Base-by-base conservation (phyloP, 2,329 filamentous ascomycete species). In the Fusarium nanum region DNA sequence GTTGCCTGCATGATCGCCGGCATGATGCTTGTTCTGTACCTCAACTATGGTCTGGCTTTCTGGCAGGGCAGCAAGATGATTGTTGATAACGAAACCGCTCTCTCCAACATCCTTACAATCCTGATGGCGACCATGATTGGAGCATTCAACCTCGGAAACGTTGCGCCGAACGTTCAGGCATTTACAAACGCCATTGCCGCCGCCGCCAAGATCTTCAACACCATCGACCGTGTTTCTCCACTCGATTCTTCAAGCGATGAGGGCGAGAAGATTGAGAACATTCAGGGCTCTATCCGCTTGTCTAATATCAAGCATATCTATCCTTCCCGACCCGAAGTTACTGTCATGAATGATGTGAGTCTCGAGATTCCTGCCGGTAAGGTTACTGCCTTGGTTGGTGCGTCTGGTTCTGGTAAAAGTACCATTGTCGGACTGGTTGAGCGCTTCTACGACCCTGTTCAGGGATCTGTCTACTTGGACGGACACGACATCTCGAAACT, bases 341-440 rank as follows among this genome's bases (percentile, higher is more conserved):
- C 90, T 3, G 92, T 98, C 41, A 95, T 98, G 90, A 85, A 96
- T 44, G 89, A 91, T 69, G 92, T 98, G 60, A 92, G 85, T 60
- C 87, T 99, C 3, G 80, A 86, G 1, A 91, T 98, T 40, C 93
- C 94, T 3, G 92, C 94, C 5, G 94, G 95, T 22, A 97, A 97
- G 82, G 94, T 92, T 20, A 97, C 95, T 4, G 96, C 96, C 2
- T 84, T 99, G 10, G 96, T 99, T 8, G 96, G 96, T 61, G 93
- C 95, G 1, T 98, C 95, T 13, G 96, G 95, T 13, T 97, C 92
- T 41, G 96, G 96, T 49, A 99, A 98, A 82, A 95, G 92, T 75
- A 98, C 96, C 0, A 94, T 98, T 67, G 92, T 98, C 28, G 95
- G 95, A 14, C 85, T 99, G 22, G 90, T 98, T 2, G 95, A 98